Evolutionary conservation across 169 alveolate species (phyloP).

Genomic region (Amoebophrya sp.): DNA sequence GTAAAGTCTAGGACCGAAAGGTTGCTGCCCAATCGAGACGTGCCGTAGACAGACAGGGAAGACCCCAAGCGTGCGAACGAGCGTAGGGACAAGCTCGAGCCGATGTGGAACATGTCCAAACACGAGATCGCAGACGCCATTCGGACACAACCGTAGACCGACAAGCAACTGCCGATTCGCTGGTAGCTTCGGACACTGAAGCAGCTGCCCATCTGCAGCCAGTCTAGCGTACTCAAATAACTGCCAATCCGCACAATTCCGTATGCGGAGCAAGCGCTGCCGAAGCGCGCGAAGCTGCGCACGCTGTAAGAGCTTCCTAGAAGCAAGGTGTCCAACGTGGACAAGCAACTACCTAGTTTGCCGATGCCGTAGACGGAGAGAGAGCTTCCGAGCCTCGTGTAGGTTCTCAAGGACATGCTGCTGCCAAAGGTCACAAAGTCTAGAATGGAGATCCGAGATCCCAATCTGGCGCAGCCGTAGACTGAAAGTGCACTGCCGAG

Average conservation of each 20-base stretch:
- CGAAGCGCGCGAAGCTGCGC: constrained; percentile 27
- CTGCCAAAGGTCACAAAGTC: constrained; percentile 14
- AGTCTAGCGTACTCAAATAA: not conserved
- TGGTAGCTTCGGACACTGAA: not conserved
- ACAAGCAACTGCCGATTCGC: not conserved
- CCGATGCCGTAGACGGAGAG: not conserved
- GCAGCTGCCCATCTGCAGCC: constrained; percentile 14
- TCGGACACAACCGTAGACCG: not conserved
- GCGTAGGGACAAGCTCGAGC: not conserved
- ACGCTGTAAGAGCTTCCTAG: constrained; percentile 25
- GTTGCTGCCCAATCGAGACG: not conserved
- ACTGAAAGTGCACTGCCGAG: not conserved
- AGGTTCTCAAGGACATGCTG: not conserved
- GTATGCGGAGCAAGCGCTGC: not conserved
- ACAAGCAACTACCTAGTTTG: constrained; percentile 8
- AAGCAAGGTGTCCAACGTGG: not conserved
- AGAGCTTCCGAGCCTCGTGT: not conserved
- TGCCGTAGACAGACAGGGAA: not conserved
- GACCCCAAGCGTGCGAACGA: not conserved
- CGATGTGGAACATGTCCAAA: not conserved
- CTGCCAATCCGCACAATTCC: not conserved
- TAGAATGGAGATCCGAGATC: not conserved
- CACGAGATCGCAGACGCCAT: not conserved
- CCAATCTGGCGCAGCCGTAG: not conserved
- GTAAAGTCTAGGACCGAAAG: not conserved